phyloP scores from a whole-genome alignment of 192 early-diverging fungal species.

The Obelidium mucronatum region DNA sequence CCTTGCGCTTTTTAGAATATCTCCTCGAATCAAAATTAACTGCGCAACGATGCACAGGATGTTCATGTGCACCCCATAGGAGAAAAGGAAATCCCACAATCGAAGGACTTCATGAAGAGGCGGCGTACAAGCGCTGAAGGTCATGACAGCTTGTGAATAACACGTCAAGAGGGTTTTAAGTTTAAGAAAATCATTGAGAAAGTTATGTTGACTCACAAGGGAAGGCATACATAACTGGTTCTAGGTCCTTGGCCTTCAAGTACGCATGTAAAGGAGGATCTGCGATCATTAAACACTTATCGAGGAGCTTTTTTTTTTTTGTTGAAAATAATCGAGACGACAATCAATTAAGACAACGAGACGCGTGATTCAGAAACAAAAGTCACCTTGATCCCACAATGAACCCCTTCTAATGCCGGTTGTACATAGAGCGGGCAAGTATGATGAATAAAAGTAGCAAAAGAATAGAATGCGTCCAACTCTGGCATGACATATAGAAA shows the following conservation, averaged over 20 bases:
- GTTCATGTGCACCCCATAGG: slow-evolving; percentile 92
- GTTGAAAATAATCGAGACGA: slow-evolving; percentile 9
- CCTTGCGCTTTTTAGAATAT: slow-evolving; percentile 76
- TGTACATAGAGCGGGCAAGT: slow-evolving; percentile 94
- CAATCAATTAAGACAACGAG: not conserved
- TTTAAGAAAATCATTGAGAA: not conserved
- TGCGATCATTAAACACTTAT: slow-evolving; percentile 76
- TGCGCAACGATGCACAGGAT: slow-evolving; percentile 90
- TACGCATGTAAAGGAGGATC: slow-evolving; percentile 78
- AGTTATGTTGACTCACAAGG: slow-evolving; percentile 74
- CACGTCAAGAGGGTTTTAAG: no score
- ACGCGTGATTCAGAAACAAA: slow-evolving; percentile 22
- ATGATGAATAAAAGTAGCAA: slow-evolving; percentile 85
- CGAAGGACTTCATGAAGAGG: slow-evolving; percentile 83
- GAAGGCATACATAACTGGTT: slow-evolving; percentile 87
- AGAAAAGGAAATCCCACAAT: slow-evolving; percentile 93
- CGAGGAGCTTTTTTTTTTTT: slow-evolving; percentile 68
- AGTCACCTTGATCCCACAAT: slow-evolving; percentile 83
- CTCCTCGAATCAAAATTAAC: slow-evolving; percentile 75
- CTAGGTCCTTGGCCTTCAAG: slow-evolving; percentile 73
- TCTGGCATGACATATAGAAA: slow-evolving; percentile 93
- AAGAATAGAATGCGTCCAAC: slow-evolving; percentile 88
- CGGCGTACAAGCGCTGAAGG: slow-evolving; percentile 87
- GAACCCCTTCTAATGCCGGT: slow-evolving; percentile 86
- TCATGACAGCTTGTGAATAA: slow-evolving; percentile 74